Percentiles rank a stretch among this genome's conserved stretches.
These are phyloP conservation scores for Cyberlindnera xishuangbannaensis DNA, from an alignment of 805 yeast species.

Conservation along the genomic window DNA sequence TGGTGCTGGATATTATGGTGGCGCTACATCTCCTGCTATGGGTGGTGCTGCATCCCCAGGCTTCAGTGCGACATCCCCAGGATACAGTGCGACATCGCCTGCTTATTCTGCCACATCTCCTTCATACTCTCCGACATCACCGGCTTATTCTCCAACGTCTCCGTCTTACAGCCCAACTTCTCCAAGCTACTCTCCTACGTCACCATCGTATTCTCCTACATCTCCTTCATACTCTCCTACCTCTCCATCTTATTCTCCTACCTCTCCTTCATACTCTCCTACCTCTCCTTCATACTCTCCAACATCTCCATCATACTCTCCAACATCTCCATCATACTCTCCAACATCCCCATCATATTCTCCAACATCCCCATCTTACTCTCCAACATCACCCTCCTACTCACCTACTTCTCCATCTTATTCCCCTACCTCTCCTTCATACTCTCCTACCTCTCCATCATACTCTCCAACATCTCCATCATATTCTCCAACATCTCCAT, in stretches of 20 bases:
- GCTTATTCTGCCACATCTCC: constrained; percentile 74
- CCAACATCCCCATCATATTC: constrained; percentile 51
- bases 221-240: constrained; percentile 58
- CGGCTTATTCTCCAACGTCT: constrained; percentile 77
- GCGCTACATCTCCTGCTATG: constrained; percentile 40
- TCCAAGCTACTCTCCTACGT: constrained; percentile 64
- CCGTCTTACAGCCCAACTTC: constrained; percentile 75
- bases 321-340: constrained; percentile 65
- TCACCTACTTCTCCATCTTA: constrained; percentile 55
- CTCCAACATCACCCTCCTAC: constrained; percentile 58
- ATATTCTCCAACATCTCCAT: constrained; percentile 37
- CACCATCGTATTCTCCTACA: constrained; percentile 73
- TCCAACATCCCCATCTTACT: constrained; percentile 56
- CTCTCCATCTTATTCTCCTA: constrained; percentile 53
- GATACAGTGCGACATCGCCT: constrained; percentile 65
- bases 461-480: constrained; percentile 41
- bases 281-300: constrained; percentile 61
- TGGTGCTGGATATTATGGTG: constrained; percentile 37
- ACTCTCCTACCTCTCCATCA: constrained; percentile 55
- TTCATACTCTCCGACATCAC: constrained; percentile 59
- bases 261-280: constrained; percentile 52
- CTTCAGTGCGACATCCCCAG: constrained; percentile 69
- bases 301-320: constrained; percentile 65
- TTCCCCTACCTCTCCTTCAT: constrained; percentile 62
- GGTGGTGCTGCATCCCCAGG: constrained; percentile 58